These are phyloP conservation scores for Acorus calamus DNA, from an alignment of 106 monocot genomes.

Conservation along the genomic window DNA sequence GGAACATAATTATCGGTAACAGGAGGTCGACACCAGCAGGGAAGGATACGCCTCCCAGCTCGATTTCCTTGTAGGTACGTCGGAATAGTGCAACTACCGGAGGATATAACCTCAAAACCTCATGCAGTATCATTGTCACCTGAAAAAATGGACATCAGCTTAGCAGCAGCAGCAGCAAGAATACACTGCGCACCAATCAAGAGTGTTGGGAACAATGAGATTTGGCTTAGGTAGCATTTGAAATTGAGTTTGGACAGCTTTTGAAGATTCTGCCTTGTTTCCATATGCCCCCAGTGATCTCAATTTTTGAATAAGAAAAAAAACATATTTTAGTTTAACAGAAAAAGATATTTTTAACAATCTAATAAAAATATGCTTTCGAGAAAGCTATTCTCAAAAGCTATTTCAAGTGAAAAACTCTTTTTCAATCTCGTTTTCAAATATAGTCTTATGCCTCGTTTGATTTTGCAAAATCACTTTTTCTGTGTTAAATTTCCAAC, in stretches of 20 bases:
- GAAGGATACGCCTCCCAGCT: constrained; percentile 11
- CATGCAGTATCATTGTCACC: constrained; percentile 50
- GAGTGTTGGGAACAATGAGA: too few species aligned
- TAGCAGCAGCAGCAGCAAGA: neutral
- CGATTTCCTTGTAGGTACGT: constrained; percentile 7
- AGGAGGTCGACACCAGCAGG: constrained; percentile 11
- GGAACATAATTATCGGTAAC: constrained; percentile 19
- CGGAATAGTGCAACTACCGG: neutral
- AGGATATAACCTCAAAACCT: constrained; percentile 47
- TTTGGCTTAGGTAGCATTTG: too few species aligned
- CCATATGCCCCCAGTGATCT: neutral
- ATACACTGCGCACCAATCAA: neutral
- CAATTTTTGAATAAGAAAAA: too few species aligned
- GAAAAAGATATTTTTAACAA: too few species aligned
- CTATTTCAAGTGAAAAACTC: too few species aligned
- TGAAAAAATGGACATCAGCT: neutral
- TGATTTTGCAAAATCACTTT: constrained; percentile 7
- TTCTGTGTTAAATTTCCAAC: constrained; percentile 27
- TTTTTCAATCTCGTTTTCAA: too few species aligned
- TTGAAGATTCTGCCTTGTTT: too few species aligned
- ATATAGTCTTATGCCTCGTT: neutral
- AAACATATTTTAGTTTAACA: too few species aligned
- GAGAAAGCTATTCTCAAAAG: too few species aligned
- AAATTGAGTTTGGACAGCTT: too few species aligned
- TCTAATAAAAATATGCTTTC: too few species aligned